phyloP scores from a whole-genome alignment of 2,329 filamentous ascomycete species.

The Colletotrichum acutatum region DNA sequence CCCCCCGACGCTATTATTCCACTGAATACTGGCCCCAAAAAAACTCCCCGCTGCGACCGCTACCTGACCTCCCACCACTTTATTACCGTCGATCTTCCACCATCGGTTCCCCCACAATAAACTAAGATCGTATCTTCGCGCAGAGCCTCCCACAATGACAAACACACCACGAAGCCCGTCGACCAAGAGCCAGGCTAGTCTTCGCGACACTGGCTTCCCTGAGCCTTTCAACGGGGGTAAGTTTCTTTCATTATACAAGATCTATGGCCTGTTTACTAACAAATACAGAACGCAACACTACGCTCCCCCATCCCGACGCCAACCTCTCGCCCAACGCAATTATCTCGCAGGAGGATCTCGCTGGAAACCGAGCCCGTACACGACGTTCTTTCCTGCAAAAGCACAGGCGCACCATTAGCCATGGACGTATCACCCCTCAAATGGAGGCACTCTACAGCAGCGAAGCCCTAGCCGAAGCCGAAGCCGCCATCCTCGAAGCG shows the following conservation, averaged over 20 bases:
- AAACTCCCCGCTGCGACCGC: neutral
- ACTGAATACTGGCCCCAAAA: conserved; percentile 15
- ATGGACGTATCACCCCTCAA: conserved; percentile 55
- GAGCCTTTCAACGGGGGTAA: conserved; percentile 60
- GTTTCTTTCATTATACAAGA: conserved; percentile 35
- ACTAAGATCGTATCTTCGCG: conserved; percentile 24
- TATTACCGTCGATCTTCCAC: neutral
- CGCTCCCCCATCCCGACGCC: conserved; percentile 70
- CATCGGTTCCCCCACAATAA: conserved; percentile 11
- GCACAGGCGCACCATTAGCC: conserved; percentile 58
- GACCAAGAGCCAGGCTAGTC: conserved; percentile 29
- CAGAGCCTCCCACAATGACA: conserved; percentile 31
- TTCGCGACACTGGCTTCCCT: conserved; percentile 61
- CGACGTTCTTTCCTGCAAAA: conserved; percentile 59
- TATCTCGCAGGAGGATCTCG: conserved; percentile 66
- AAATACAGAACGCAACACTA: conserved; percentile 64
- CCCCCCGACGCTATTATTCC: conserved; percentile 6
- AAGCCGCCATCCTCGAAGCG: conserved; percentile 23
- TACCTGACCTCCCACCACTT: neutral
- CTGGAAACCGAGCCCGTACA: conserved; percentile 54
- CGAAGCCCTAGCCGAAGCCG: conserved; percentile 40
- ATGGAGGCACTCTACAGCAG: conserved; percentile 47
- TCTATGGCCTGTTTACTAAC: neutral
- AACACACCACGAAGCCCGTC: conserved; percentile 30
- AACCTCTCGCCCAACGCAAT: conserved; percentile 66